These are phyloP conservation scores for Meyerozyma sp. DNA, from an alignment of 1,139 yeast species.

Conservation along the genomic window DNA sequence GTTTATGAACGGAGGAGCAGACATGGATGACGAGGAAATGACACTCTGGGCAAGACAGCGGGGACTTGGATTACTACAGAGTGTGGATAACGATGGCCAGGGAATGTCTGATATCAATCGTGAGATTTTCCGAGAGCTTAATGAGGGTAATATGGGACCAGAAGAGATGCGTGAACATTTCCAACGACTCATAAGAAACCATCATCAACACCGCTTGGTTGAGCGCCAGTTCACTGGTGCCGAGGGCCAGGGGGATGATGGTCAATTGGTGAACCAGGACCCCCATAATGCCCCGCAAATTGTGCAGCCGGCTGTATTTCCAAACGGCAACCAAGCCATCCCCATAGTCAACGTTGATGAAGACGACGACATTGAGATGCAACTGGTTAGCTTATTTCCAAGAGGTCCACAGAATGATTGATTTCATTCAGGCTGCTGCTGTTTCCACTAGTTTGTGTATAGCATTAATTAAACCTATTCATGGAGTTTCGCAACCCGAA, in stretches of 20 bases:
- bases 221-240: constrained; percentile 9
- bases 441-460: not conserved
- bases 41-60: constrained; percentile 30
- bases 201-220: constrained; percentile 20
- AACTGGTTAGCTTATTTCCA: constrained; percentile 30
- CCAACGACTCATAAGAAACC: constrained; percentile 27
- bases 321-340: constrained; percentile 22
- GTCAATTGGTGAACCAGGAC: constrained; percentile 5
- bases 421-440: not conserved
- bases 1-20: constrained; percentile 18
- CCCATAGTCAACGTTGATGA: constrained; percentile 24
- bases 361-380: constrained; percentile 34
- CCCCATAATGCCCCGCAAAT: constrained; percentile 38
- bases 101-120: constrained; percentile 28
- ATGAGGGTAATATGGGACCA: constrained; percentile 29
- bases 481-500: not conserved
- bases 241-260: not conserved
- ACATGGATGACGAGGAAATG: constrained; percentile 19
- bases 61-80: constrained; percentile 27
- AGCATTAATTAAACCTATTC: not conserved
- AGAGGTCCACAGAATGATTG: constrained; percentile 8
- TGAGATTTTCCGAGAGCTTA: constrained; percentile 30
- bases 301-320: constrained; percentile 39
- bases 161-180: constrained; percentile 39
- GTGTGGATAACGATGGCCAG: constrained; percentile 10